Base-by-base conservation (phyloP, 768 basidiomycete genomes). In the Strobilomyces confusus region DNA sequence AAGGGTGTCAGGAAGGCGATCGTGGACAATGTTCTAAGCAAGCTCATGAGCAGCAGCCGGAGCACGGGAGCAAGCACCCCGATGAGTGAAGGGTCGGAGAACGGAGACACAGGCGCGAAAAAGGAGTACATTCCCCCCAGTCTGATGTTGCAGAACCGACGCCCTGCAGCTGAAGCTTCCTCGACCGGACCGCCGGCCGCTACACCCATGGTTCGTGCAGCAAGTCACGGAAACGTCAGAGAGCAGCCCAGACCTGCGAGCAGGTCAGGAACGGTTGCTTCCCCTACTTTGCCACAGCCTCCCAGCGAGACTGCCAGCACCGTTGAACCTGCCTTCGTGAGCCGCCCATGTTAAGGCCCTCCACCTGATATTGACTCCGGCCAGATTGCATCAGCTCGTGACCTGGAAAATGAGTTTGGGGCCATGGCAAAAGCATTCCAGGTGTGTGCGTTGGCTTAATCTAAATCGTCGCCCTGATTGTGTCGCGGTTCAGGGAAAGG, bases 1-100 rank as follows among this genome's bases (percentile, higher is more conserved):
- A 91, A 90, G 68, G 80, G 81, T 38, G 89, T 97, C 40, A 81
- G 92, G 32, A 95, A 95, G 72, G 81, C 84, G 5, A 94, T 95
- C 43, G 83, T 87, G 14, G 95, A 98, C 56, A 77, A 77, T 48
- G 83, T 98, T 15, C 77, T 94, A 8, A 71, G 75, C 49, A 86
- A 83, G 66, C 75, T 92, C 20, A 74, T 92, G 47, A 61, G 66
- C 32, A 60, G 64, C 42, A 76, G 71, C 37, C 73, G 72, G 17
- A 71, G 72, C 49, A 63, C 75, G 9, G 64, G 69, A 43, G 73
- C 73, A 3, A 75, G 77, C 53, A 75, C 70, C 32, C 73, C 76
- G 2, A 72, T 73, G 37, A 82, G 79, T 64, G 82, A 83, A 58
- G 81, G 79, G 12, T 82, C 84, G 9, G 87, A 86, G 58, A 84